Percentiles rank a stretch among this genome's conserved stretches.
These are phyloP conservation scores for Salix udensis DNA, from an alignment of 345 rosid genomes.

Conservation along the genomic window DNA sequence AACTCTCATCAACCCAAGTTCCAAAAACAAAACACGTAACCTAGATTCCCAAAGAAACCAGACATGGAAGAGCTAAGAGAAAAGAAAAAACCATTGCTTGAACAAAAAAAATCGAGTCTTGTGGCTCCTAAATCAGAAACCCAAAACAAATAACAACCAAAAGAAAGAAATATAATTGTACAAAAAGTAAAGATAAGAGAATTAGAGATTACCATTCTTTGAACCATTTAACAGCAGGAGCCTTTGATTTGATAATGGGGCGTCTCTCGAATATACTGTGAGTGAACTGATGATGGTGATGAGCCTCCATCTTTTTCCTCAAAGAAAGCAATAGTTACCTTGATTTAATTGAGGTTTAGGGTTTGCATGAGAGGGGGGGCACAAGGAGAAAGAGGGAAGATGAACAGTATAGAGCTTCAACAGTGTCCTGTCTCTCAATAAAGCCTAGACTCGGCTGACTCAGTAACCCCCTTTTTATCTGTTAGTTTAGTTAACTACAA, in stretches of 20 bases:
- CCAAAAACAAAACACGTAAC: neutral
- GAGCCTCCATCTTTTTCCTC: neutral
- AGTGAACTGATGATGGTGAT: constrained; percentile 28
- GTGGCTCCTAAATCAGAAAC: neutral
- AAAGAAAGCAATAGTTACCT: neutral
- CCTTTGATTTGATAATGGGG: constrained; percentile 57
- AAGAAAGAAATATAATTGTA: neutral
- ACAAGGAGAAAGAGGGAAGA: neutral
- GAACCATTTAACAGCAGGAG: constrained; percentile 84
- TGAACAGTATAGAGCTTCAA: neutral
- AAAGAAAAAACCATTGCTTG: neutral
- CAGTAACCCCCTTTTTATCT: neutral
- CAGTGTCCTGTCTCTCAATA: neutral
- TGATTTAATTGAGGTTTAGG: neutral
- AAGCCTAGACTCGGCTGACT: neutral
- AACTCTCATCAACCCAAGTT: neutral
- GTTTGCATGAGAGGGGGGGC: neutral
- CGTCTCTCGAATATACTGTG: constrained; percentile 72
- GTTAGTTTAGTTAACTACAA: neutral
- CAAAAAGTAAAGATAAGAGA: neutral
- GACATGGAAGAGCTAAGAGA: neutral
- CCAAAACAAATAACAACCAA: neutral
- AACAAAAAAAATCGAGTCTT: neutral
- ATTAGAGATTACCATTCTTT: constrained; percentile 57
- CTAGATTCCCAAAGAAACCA: neutral